These are phyloP conservation scores for Calocera cornea DNA, from an alignment of 768 basidiomycete species.

Conservation along the genomic window DNA sequence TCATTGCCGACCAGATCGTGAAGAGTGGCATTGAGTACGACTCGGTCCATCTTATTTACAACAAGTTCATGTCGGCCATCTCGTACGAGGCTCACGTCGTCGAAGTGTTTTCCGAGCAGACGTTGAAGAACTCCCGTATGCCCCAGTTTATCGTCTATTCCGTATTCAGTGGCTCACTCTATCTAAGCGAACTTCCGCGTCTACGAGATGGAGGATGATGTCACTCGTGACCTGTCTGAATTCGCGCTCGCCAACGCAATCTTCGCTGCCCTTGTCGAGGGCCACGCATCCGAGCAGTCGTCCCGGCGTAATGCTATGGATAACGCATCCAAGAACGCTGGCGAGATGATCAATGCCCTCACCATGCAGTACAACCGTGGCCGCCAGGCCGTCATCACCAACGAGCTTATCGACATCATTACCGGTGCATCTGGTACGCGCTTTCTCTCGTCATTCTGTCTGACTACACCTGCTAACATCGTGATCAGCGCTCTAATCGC, in stretches of 20 bases:
- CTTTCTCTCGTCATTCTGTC: background rate
- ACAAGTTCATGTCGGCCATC: constrained; percentile 77
- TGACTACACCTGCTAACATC: background rate
- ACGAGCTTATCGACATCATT: constrained; percentile 85
- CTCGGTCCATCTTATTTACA: constrained; percentile 65
- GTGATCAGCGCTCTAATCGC: background rate
- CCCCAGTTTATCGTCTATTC: constrained; percentile 13
- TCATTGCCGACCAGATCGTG: constrained; percentile 84
- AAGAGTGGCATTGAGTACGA: constrained; percentile 79
- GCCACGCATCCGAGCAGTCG: constrained; percentile 88
- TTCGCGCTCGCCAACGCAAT: constrained; percentile 95
- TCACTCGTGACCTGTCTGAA: constrained; percentile 82
- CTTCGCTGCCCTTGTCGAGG: constrained; percentile 86
- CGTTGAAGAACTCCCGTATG: constrained; percentile 68
- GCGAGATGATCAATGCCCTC: constrained; percentile 75
- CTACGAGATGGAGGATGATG: constrained; percentile 97
- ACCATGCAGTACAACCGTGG: constrained; percentile 98
- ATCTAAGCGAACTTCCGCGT: constrained; percentile 69
- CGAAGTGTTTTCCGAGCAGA: constrained; percentile 69
- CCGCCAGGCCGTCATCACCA: constrained; percentile 94
- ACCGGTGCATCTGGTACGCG: constrained; percentile 40
- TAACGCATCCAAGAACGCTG: constrained; percentile 97
- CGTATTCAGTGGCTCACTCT: background rate
- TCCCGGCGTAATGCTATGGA: constrained; percentile 98
- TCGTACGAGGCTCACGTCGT: constrained; percentile 70